Conservation (phyloP, 2,329 filamentous ascomycete genomes). For the Fusarium sp. region DNA sequence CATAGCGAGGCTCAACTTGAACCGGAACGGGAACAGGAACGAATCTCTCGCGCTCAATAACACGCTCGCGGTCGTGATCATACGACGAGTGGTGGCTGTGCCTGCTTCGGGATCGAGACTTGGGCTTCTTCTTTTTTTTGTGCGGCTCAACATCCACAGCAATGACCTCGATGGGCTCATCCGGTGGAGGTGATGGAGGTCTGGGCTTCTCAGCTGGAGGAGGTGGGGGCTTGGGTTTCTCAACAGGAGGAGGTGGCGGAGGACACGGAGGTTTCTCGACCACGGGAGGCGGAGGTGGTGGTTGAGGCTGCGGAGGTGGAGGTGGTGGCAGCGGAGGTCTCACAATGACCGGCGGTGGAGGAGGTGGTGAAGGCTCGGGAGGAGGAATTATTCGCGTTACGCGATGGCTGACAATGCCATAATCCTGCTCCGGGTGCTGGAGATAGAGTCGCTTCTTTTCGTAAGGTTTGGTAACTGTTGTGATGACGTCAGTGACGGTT, state of each 20-base stretch:
- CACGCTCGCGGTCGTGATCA: slow-evolving; percentile 57
- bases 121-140: slow-evolving; percentile 43
- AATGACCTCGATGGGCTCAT: slow-evolving; percentile 53
- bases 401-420: slow-evolving; percentile 50
- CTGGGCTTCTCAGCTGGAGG: slow-evolving; percentile 41
- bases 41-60: slow-evolving; percentile 63
- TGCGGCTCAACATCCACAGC: slow-evolving; percentile 52
- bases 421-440: slow-evolving; percentile 53
- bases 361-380: slow-evolving; percentile 44
- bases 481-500: slow-evolving; percentile 41
- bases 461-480: slow-evolving; percentile 45
- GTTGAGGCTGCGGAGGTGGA: slow-evolving; percentile 21
- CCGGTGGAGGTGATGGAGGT: slow-evolving; percentile 43
- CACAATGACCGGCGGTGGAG: slow-evolving; percentile 36
- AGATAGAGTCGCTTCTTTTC: slow-evolving; percentile 58
- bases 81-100: slow-evolving; percentile 43
- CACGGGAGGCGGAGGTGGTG: slow-evolving; percentile 33
- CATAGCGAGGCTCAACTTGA: slow-evolving; percentile 54
- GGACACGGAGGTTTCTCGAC: slow-evolving; percentile 39
- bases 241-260: slow-evolving; percentile 14
- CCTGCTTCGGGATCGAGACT: slow-evolving; percentile 47
- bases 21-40: slow-evolving; percentile 58
- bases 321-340: slow-evolving; percentile 41
- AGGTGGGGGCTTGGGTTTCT: slow-evolving; percentile 33
- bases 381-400: slow-evolving; percentile 54